Evolutionary conservation across 176 grass and related monocot genomes (phyloP).

Genomic region (Oryza punctata): DNA sequence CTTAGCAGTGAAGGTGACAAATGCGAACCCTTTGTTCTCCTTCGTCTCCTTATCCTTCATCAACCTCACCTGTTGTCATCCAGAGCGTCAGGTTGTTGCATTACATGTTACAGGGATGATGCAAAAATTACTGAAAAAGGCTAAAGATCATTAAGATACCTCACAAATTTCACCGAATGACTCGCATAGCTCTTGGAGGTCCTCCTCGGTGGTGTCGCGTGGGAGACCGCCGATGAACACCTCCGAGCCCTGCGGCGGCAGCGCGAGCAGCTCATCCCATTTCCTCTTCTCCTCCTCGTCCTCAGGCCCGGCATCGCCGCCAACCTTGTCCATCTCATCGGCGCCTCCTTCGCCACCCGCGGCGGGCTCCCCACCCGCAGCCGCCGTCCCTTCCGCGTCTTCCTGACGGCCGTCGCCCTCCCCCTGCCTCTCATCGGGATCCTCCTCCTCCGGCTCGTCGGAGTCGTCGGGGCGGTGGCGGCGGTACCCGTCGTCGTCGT

Average conservation of each 20-base stretch:
- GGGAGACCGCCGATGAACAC: slow-evolving; percentile 91
- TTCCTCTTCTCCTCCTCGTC: slow-evolving; percentile 81
- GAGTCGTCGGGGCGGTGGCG: slow-evolving; percentile 45
- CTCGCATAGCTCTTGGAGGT: slow-evolving; percentile 77
- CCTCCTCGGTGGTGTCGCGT: slow-evolving; percentile 66
- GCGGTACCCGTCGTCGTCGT: slow-evolving; percentile 68
- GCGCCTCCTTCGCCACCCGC: background rate
- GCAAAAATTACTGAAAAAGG: background rate
- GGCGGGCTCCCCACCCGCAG: background rate
- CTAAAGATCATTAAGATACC: slow-evolving; percentile 34
- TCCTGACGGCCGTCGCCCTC: slow-evolving; percentile 25
- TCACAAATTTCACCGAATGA: slow-evolving; percentile 75
- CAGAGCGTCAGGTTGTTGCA: background rate
- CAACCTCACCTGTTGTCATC: slow-evolving; percentile 71
- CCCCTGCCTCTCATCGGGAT: slow-evolving; percentile 29
- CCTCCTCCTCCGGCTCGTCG: slow-evolving; percentile 59
- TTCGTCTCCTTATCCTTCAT: slow-evolving; percentile 91
- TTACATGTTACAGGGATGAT: background rate
- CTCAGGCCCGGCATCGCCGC: slow-evolving; percentile 25
- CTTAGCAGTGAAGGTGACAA: slow-evolving; percentile 67
- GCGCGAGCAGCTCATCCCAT: slow-evolving; percentile 71
- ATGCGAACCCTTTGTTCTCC: slow-evolving; percentile 94
- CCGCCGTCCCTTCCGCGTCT: slow-evolving; percentile 12
- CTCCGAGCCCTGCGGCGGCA: slow-evolving; percentile 85
- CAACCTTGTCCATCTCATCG: slow-evolving; percentile 43